Evolutionary conservation across 2,329 filamentous ascomycete genomes (phyloP).

Genomic region (Neonectria ditissima): DNA sequence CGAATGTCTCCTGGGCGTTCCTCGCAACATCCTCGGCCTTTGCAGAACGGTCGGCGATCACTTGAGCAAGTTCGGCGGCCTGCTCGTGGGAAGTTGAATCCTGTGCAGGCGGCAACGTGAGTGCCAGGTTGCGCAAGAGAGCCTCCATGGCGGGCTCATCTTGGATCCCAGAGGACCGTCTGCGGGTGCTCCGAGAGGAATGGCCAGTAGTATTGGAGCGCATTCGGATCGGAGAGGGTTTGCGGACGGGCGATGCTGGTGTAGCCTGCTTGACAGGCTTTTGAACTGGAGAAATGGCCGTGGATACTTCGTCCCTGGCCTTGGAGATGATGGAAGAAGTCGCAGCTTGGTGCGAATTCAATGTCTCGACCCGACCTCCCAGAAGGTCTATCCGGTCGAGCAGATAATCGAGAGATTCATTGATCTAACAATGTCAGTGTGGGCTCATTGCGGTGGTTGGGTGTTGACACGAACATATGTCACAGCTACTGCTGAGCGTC

Average conservation of each 20-base stretch:
- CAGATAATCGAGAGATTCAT: constrained; percentile 64
- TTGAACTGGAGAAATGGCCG: constrained; percentile 35
- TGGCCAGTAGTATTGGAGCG: constrained; percentile 45
- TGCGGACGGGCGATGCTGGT: constrained; percentile 52
- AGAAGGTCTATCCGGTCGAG: constrained; percentile 60
- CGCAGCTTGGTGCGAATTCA: constrained; percentile 60
- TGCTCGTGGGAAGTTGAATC: constrained; percentile 42
- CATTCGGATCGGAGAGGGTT: constrained; percentile 51
- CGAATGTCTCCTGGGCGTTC: constrained; percentile 64
- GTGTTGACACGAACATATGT: constrained; percentile 59
- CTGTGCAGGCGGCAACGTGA: constrained; percentile 54
- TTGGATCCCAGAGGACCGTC: constrained; percentile 53
- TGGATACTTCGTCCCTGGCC: constrained; percentile 58
- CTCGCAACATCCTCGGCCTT: constrained; percentile 59
- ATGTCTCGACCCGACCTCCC: constrained; percentile 55
- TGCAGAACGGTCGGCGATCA: constrained; percentile 52
- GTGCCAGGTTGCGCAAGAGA: constrained; percentile 61
- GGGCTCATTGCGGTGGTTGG: accelerated
- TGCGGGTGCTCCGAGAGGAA: constrained; percentile 36
- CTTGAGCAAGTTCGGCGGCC: constrained; percentile 50
- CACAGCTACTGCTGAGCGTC: constrained; percentile 60
- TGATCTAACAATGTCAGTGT: constrained; percentile 55
- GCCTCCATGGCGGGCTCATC: constrained; percentile 58
- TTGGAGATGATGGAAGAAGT: constrained; percentile 54
- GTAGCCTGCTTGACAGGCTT: constrained; percentile 39